Percentiles rank a stretch among this genome's conserved stretches.
Conservation (phyloP, 352 stramenopile species). For the Globisporangium echinulatum region DNA sequence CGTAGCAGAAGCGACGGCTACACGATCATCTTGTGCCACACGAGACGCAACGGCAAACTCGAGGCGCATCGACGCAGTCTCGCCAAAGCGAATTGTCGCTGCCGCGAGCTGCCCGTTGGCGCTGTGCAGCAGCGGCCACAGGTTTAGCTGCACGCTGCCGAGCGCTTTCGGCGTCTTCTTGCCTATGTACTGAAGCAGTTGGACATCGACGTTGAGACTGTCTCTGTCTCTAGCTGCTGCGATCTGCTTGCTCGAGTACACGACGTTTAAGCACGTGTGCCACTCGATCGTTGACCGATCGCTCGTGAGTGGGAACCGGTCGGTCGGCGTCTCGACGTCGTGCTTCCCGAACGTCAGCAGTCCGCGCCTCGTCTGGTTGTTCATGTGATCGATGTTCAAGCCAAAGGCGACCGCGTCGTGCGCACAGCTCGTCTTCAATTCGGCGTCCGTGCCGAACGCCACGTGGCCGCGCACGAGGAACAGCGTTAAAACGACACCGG, state of each 20-base stretch:
- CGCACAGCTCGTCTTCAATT: background rate
- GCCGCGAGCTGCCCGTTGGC: background rate
- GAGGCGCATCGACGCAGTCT: constrained; percentile 19
- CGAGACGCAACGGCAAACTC: constrained; percentile 21
- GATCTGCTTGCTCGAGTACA: constrained; percentile 18
- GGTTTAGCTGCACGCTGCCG: constrained; percentile 26
- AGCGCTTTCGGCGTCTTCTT: constrained; percentile 16
- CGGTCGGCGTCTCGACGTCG: constrained; percentile 10
- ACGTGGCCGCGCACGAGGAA: constrained; percentile 20
- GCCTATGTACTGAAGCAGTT: constrained; percentile 11
- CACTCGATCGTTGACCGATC: constrained; percentile 13
- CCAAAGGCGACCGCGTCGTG: constrained; percentile 1
- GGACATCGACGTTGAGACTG: constrained; percentile 21
- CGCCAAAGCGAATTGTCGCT: constrained; percentile 19
- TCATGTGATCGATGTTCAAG: constrained; percentile 17
- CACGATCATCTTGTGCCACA: constrained; percentile 5
- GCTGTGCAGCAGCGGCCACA: constrained; percentile 12
- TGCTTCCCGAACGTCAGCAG: constrained; percentile 19
- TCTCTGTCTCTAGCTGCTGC: constrained; percentile 26
- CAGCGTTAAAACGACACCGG: constrained; percentile 18
- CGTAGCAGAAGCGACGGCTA: background rate
- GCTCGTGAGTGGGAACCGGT: background rate
- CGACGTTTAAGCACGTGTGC: constrained; percentile 15
- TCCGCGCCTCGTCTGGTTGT: constrained; percentile 17
- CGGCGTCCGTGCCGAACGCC: background rate